These are phyloP conservation scores for Pyrus pyrifolia DNA, from an alignment of 306 rosid genomes.

Conservation along the genomic window DNA sequence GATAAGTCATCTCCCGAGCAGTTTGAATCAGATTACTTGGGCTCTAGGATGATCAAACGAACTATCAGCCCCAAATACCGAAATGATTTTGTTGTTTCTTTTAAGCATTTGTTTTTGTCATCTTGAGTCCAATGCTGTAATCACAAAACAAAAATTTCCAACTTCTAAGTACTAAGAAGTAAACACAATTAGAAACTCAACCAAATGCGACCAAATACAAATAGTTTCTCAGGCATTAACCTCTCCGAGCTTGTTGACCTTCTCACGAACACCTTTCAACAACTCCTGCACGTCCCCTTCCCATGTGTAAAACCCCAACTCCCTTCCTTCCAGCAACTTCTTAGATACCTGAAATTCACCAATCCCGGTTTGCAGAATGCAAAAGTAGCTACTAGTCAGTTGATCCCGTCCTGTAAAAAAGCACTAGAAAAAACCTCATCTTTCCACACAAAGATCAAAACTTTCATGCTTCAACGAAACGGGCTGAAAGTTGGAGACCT, in stretches of 20 bases:
- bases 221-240: slow-evolving; percentile 21
- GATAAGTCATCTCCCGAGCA: background rate
- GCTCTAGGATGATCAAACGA: slow-evolving; percentile 54
- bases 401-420: background rate
- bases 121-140: slow-evolving; percentile 81
- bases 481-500: background rate
- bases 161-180: background rate
- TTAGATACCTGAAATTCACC: slow-evolving; percentile 51
- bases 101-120: slow-evolving; percentile 70
- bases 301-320: slow-evolving; percentile 70
- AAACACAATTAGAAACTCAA: background rate
- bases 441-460: background rate
- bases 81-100: slow-evolving; percentile 79
- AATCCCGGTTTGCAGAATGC: slow-evolving; percentile 1
- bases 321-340: slow-evolving; percentile 62
- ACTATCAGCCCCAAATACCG: slow-evolving; percentile 66
- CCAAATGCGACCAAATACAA: slow-evolving; percentile 1
- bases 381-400: background rate
- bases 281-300: slow-evolving; percentile 52
- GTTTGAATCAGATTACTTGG: background rate
- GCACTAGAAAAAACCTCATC: background rate
- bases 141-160: slow-evolving; percentile 11
- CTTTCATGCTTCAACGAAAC: background rate
- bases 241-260: slow-evolving; percentile 77
- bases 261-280: slow-evolving; percentile 66